Conservation (phyloP, 768 basidiomycete genomes). For the Kwoniella mangroviensis region DNA sequence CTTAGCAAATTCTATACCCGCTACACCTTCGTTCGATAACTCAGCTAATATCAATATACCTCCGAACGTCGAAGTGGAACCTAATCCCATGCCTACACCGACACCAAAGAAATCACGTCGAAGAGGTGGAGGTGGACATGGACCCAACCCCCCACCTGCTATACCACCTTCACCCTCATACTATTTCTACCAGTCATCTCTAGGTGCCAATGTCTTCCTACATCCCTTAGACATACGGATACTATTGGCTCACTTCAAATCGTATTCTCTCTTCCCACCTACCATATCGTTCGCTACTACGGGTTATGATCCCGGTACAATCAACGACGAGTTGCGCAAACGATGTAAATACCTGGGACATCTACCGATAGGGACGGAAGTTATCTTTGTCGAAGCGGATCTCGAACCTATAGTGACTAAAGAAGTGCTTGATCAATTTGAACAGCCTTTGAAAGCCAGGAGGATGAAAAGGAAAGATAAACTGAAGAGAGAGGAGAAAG, state of each 20-base stretch:
- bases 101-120: slow-evolving; percentile 28
- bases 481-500: slow-evolving; percentile 82
- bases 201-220: slow-evolving; percentile 87
- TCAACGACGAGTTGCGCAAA: slow-evolving; percentile 91
- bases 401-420: slow-evolving; percentile 74
- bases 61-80: slow-evolving; percentile 38
- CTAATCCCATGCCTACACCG: slow-evolving; percentile 36
- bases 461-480: slow-evolving; percentile 77
- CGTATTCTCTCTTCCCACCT: slow-evolving; percentile 78
- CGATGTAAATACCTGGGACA: slow-evolving; percentile 95
- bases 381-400: slow-evolving; percentile 90
- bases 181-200: slow-evolving; percentile 93
- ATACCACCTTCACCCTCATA: slow-evolving; percentile 87
- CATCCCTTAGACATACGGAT: slow-evolving; percentile 96
- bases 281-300: slow-evolving; percentile 80
- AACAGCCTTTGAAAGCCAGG: slow-evolving; percentile 77
- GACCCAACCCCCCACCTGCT: slow-evolving; percentile 62
- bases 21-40: slow-evolving; percentile 18
- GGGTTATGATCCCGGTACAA: slow-evolving; percentile 61
- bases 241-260: slow-evolving; percentile 73
- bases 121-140: slow-evolving; percentile 23
- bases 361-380: slow-evolving; percentile 86
- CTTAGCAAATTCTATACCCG: slow-evolving; percentile 21
- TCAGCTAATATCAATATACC: slow-evolving; percentile 33
- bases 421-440: slow-evolving; percentile 79